Percentiles rank a stretch among this genome's conserved stretches.
Conservation (phyloP, 805 yeast species). For the Ogataea nonfermentans region DNA sequence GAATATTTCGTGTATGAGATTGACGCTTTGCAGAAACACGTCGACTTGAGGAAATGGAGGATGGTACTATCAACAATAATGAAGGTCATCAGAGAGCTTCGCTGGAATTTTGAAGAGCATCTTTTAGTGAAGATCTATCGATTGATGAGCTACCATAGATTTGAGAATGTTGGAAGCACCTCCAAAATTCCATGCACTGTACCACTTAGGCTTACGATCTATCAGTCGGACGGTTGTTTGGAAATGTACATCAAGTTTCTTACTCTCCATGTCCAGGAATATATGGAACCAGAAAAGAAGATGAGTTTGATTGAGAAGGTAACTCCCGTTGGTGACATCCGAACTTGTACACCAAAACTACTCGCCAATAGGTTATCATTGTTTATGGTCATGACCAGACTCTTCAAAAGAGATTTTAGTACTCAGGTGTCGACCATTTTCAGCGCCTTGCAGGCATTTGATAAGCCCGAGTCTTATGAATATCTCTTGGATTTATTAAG, state of each 20-base stretch:
- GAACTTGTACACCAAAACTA: slow-evolving; percentile 24
- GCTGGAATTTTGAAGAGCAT: slow-evolving; percentile 34
- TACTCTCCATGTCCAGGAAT: slow-evolving; percentile 22
- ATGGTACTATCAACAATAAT: slow-evolving; percentile 20
- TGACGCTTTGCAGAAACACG: slow-evolving; percentile 10
- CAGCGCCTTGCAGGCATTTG: slow-evolving; percentile 16
- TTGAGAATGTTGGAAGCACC: slow-evolving; percentile 28
- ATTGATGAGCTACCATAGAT: slow-evolving; percentile 25
- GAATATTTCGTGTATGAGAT: slow-evolving; percentile 27
- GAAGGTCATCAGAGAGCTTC: slow-evolving; percentile 23
- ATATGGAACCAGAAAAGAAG: slow-evolving; percentile 17
- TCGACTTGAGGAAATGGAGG: slow-evolving; percentile 13
- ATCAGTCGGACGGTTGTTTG: slow-evolving; percentile 30
- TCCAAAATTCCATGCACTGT: slow-evolving; percentile 2
- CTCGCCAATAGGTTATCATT: slow-evolving; percentile 32
- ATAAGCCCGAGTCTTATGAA: slow-evolving; percentile 12
- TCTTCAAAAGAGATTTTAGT: slow-evolving; percentile 30
- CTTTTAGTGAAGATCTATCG: slow-evolving; percentile 29
- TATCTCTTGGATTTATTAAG: slow-evolving; percentile 15
- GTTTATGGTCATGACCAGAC: slow-evolving; percentile 28
- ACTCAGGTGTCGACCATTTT: slow-evolving; percentile 24
- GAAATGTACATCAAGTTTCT: slow-evolving; percentile 33
- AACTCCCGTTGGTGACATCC: slow-evolving; percentile 33
- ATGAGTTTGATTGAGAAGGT: slow-evolving; percentile 32
- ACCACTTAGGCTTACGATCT: slow-evolving; percentile 17